Conservation (phyloP, 106 monocot species). For the Phalaenopsis aphrodite region DNA sequence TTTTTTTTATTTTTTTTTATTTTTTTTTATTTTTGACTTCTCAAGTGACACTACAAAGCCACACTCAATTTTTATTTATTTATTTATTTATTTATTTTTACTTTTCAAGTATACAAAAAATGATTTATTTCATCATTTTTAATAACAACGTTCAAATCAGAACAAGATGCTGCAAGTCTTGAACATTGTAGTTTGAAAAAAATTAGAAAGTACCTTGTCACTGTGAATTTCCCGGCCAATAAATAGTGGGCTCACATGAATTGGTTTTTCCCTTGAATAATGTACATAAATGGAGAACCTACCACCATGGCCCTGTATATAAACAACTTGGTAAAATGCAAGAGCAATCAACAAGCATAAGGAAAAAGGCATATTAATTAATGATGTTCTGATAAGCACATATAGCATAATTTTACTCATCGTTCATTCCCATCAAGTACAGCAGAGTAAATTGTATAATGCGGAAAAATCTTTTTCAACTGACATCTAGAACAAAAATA, state of each 20-base stretch:
- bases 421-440: not conserved
- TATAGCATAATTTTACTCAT: not conserved
- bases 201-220: slow-evolving; percentile 51
- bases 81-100: not conserved
- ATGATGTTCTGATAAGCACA: not conserved
- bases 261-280: slow-evolving; percentile 70
- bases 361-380: not conserved
- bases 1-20: no score
- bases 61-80: not conserved
- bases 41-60: no score
- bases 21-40: no score
- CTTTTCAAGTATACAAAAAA: not conserved
- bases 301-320: slow-evolving; percentile 72
- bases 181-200: not conserved
- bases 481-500: not conserved
- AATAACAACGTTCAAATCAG: not conserved
- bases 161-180: not conserved
- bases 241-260: slow-evolving; percentile 65
- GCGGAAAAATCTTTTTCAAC: not conserved
- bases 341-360: not conserved
- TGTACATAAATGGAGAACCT: slow-evolving; percentile 92
- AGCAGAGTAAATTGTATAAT: not conserved
- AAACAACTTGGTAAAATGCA: not conserved
- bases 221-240: slow-evolving; percentile 60
- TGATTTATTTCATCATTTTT: not conserved